These are phyloP conservation scores for Abrus precatorius DNA, from an alignment of 306 rosid species.

Conservation along the genomic window DNA sequence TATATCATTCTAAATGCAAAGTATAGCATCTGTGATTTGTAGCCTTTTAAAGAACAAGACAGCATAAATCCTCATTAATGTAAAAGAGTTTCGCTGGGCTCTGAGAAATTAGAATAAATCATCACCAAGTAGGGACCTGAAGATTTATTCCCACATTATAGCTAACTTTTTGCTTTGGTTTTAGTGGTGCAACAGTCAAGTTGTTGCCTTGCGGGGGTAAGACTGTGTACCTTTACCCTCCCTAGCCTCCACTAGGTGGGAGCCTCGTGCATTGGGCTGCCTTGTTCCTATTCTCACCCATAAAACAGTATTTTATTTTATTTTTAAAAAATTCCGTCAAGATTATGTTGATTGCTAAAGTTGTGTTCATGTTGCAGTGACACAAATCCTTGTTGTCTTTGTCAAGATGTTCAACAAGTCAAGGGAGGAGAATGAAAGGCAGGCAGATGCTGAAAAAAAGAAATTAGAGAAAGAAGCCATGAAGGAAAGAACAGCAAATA, in stretches of 20 bases:
- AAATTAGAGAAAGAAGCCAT: slow-evolving; percentile 90
- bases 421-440: slow-evolving; percentile 87
- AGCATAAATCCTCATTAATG: background rate
- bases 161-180: background rate
- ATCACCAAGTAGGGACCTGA: background rate
- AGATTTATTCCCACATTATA: slow-evolving; percentile 23
- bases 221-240: no score
- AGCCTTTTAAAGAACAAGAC: background rate
- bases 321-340: background rate
- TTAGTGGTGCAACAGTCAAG: background rate
- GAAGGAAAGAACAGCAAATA: slow-evolving; percentile 75
- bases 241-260: background rate
- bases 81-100: background rate
- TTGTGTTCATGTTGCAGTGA: slow-evolving; percentile 69
- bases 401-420: slow-evolving; percentile 93
- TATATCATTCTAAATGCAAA: background rate
- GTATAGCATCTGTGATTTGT: background rate
- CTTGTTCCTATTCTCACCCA: background rate
- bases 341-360: slow-evolving; percentile 19
- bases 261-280: background rate
- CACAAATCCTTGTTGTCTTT: slow-evolving; percentile 83
- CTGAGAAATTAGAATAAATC: background rate
- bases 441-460: slow-evolving; percentile 90
- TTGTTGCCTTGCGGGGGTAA: no score
- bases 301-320: background rate